These are phyloP conservation scores for Vanrija sp. DNA, from an alignment of 1,284 basidiomycete genomes.

Conservation along the genomic window DNA sequence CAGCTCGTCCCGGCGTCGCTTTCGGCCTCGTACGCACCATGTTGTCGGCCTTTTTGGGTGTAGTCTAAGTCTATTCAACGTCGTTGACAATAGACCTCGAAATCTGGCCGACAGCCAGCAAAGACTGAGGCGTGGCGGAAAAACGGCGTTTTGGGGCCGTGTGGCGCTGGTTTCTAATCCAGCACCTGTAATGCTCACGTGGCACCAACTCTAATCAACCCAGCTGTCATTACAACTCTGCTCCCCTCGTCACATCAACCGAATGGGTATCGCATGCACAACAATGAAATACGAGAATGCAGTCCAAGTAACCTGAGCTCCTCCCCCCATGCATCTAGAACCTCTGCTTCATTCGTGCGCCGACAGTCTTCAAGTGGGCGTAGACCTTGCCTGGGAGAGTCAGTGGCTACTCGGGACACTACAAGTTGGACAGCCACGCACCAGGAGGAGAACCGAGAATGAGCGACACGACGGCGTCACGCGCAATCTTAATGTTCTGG, in stretches of 20 bases:
- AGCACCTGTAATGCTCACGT: not conserved
- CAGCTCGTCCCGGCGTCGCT: conserved; percentile 3
- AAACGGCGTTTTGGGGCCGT: conserved; percentile 4
- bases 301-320: not conserved
- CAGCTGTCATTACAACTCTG: not conserved
- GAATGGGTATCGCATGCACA: conserved; percentile 20
- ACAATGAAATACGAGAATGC: conserved; percentile 12
- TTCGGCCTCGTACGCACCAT: conserved; percentile 11
- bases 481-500: conserved; percentile 89
- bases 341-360: conserved; percentile 87
- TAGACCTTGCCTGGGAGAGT: conserved; percentile 70
- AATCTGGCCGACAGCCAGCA: conserved; percentile 4
- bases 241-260: not conserved
- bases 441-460: conserved; percentile 95
- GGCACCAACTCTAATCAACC: not conserved
- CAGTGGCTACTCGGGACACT: not conserved
- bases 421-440: conserved; percentile 18
- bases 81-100: not conserved
- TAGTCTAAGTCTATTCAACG: not conserved
- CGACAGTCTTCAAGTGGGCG: conserved; percentile 81
- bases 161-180: conserved; percentile 2
- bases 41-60: not conserved
- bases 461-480: conserved; percentile 90
- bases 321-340: conserved; percentile 36
- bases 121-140: not conserved